phyloP scores from a whole-genome alignment of 2,329 filamentous ascomycete genomes.

The Microcyclosporella mali region DNA sequence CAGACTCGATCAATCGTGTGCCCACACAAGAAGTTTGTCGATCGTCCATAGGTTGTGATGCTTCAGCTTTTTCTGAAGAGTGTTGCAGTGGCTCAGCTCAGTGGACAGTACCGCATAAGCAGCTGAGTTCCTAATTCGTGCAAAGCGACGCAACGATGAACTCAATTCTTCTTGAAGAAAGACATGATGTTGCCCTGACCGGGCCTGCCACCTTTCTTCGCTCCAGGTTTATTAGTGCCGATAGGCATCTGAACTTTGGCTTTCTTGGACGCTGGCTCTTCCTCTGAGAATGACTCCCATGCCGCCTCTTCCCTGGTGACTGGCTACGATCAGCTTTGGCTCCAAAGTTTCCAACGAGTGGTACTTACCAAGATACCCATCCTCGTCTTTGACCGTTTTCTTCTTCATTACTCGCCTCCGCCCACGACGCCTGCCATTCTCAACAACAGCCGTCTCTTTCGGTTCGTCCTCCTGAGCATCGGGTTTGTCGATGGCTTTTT shows the following conservation, averaged over 20 bases:
- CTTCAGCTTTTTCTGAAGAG: too few relatives aligned
- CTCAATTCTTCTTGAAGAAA: slow-evolving; percentile 77
- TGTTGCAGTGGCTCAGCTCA: too few relatives aligned
- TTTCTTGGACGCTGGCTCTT: slow-evolving; percentile 61
- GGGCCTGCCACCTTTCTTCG: slow-evolving; percentile 43
- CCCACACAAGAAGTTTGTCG: too few relatives aligned
- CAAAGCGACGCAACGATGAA: too few relatives aligned
- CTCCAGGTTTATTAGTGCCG: slow-evolving; percentile 42
- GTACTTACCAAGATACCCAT: slow-evolving; percentile 77
- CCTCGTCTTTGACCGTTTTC: slow-evolving; percentile 76
- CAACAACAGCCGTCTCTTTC: slow-evolving; percentile 45
- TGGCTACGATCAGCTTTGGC: slow-evolving; percentile 34
- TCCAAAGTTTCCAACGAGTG: neutral
- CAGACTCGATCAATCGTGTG: too few relatives aligned
- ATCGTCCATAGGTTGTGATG: too few relatives aligned
- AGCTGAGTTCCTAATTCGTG: too few relatives aligned
- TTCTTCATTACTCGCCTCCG: slow-evolving; percentile 80
- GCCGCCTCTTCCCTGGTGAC: slow-evolving; percentile 77
- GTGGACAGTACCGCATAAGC: too few relatives aligned
- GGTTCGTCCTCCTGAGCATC: slow-evolving; percentile 9
- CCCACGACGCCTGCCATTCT: slow-evolving; percentile 65
- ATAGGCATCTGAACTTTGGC: slow-evolving; percentile 40
- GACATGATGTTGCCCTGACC: slow-evolving; percentile 82
- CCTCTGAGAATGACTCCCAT: slow-evolving; percentile 93
- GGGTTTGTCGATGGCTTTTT: slow-evolving; percentile 29